phyloP scores from a whole-genome alignment of 768 basidiomycete genomes.

The Suillus subalutaceus region DNA sequence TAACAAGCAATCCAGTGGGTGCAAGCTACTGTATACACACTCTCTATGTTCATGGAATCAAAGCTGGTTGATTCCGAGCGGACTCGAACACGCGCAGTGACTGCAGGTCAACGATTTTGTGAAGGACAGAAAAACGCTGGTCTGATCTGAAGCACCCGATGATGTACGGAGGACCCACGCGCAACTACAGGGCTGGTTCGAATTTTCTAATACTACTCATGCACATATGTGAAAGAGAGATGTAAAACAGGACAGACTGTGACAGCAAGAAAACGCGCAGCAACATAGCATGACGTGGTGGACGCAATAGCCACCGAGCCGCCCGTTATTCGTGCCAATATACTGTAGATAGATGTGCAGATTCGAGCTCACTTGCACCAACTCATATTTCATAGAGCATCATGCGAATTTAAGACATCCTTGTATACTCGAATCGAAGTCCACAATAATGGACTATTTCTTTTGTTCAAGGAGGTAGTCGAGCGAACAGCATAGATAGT shows the following conservation, averaged over 20 bases:
- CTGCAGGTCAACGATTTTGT: not conserved
- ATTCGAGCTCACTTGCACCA: not conserved
- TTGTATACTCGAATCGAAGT: not conserved
- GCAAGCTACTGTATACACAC: not conserved
- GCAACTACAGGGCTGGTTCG: not conserved
- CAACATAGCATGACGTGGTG: not conserved
- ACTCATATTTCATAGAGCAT: not conserved
- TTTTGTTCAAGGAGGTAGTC: not conserved
- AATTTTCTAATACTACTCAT: too few species aligned
- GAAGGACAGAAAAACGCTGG: not conserved
- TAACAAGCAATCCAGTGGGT: not conserved
- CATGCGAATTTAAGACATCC: not conserved
- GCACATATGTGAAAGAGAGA: not conserved
- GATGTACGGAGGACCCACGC: not conserved
- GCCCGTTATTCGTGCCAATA: not conserved
- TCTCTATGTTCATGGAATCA: not conserved
- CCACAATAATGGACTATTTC: not conserved
- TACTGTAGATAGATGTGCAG: not conserved
- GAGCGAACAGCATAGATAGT: conserved; percentile 6
- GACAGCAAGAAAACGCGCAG: not conserved
- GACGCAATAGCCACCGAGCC: not conserved
- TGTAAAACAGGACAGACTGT: not conserved
- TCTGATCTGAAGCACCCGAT: not conserved
- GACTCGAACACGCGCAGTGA: not conserved
- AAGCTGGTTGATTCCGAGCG: not conserved